Evolutionary conservation across 495 filamentous ascomycete species (phyloP).

Genomic region (Lasiosphaeriaceae sp.): DNA sequence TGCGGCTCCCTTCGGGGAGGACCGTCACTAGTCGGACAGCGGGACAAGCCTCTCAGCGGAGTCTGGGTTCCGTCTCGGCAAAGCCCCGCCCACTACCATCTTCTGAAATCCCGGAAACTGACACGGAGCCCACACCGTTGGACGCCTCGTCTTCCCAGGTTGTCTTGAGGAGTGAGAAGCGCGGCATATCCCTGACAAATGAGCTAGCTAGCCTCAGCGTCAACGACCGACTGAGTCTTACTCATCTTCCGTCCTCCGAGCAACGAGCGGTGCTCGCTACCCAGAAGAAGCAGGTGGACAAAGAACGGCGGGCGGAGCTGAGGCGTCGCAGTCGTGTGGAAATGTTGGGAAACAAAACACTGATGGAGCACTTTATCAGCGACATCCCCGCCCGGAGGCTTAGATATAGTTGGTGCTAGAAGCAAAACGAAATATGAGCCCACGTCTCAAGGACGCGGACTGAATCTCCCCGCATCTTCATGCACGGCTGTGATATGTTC

Average conservation of each 20-base stretch:
- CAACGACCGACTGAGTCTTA: conserved; percentile 25
- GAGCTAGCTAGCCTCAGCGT: conserved; percentile 24
- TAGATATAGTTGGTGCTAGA: too few species aligned
- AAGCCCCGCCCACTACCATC: neutral
- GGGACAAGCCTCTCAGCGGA: neutral
- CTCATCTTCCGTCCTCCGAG: conserved; percentile 24
- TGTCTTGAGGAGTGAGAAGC: conserved; percentile 2
- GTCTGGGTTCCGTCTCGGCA: neutral
- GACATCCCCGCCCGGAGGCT: too few species aligned
- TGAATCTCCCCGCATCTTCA: too few species aligned
- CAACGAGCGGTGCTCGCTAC: conserved; percentile 28
- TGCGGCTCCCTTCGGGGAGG: neutral
- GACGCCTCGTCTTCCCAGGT: conserved; percentile 4
- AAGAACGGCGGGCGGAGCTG: conserved; percentile 20
- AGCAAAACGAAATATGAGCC: too few species aligned
- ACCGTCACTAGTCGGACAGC: neutral
- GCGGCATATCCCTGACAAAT: too few species aligned
- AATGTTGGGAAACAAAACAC: conserved; percentile 7
- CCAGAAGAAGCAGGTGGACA: conserved; percentile 26
- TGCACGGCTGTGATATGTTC: too few species aligned
- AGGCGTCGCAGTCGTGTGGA: conserved; percentile 4
- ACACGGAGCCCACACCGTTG: conserved; percentile 15
- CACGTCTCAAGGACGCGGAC: too few species aligned
- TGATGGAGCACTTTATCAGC: too few species aligned
- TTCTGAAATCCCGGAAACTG: neutral